A percentile compares a stretch with the other conserved stretches of the same genome.
These are phyloP conservation scores for Fusarium algeriense DNA, from an alignment of 2,329 filamentous ascomycete species.

Conservation along the genomic window DNA sequence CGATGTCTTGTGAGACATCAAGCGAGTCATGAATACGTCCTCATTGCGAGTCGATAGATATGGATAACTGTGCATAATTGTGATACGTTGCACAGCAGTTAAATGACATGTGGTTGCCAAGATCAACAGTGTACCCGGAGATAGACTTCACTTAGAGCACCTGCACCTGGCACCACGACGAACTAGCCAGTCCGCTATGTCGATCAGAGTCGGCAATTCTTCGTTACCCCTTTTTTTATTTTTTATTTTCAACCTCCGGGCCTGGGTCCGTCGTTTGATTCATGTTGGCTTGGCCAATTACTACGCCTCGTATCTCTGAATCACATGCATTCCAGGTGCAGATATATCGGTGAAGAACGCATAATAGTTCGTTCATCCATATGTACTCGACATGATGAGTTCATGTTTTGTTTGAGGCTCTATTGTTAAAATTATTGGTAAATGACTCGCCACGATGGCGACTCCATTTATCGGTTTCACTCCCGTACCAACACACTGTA, in stretches of 20 bases:
- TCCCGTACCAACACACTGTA: constrained; percentile 12
- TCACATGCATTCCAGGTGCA: constrained; percentile 29
- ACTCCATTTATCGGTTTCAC: constrained; percentile 22
- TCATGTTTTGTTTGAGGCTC: background rate
- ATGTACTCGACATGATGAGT: background rate
- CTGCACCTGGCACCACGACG: constrained; percentile 17
- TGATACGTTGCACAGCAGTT: constrained; percentile 20
- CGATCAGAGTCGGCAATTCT: constrained; percentile 41
- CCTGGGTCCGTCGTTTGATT: constrained; percentile 15
- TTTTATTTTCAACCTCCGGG: constrained; percentile 13
- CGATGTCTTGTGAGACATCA: background rate
- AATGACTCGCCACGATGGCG: constrained; percentile 33
- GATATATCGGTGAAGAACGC: constrained; percentile 1
- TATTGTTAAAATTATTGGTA: constrained; percentile 18
- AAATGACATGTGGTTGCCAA: constrained; percentile 29
- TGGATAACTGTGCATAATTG: constrained; percentile 11
- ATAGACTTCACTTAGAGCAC: constrained; percentile 34
- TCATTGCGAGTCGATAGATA: constrained; percentile 2
- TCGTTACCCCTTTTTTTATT: constrained; percentile 28
- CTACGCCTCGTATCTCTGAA: constrained; percentile 4
- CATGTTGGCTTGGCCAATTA: constrained; percentile 7
- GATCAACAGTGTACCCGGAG: constrained; percentile 28
- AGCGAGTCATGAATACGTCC: background rate
- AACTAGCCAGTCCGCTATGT: constrained; percentile 33
- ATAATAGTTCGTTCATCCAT: background rate